Evolutionary conservation across 345 rosid species (phyloP).

Genomic region (Triadica sebifera): DNA sequence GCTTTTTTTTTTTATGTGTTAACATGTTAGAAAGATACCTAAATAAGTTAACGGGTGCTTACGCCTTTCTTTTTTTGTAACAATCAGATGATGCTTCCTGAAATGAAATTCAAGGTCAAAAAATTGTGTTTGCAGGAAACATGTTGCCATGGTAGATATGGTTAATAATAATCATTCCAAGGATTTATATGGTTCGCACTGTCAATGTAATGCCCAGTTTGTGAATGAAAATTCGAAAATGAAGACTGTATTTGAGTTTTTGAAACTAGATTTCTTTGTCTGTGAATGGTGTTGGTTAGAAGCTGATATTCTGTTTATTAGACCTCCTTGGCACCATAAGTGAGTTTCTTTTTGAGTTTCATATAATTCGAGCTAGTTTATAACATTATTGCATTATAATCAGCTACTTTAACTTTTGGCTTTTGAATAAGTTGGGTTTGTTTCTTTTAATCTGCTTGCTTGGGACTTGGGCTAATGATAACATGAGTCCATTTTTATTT

Average conservation of each 20-base stretch:
- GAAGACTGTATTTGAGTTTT: not conserved
- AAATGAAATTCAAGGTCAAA: not conserved
- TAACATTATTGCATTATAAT: not conserved
- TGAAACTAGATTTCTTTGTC: not conserved
- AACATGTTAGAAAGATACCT: not conserved
- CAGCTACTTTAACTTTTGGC: not conserved
- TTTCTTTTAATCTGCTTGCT: not conserved
- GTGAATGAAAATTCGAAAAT: not conserved
- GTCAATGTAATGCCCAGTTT: not conserved
- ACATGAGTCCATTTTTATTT: not conserved
- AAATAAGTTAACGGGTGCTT: slow-evolving; percentile 1
- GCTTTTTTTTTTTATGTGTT: slow-evolving; percentile 7
- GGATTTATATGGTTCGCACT: not conserved
- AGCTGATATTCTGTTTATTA: not conserved
- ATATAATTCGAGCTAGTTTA: not conserved
- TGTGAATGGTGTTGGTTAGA: not conserved
- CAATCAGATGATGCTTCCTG: not conserved
- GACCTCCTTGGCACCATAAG: not conserved
- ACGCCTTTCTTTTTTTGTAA: not conserved
- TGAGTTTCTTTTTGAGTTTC: not conserved
- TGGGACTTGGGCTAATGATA: not conserved
- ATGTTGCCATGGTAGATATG: not conserved
- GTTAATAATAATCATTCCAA: not conserved
- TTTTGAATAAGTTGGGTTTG: not conserved
- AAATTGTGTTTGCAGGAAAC: not conserved